These are phyloP conservation scores for Neurospora hispaniola DNA, from an alignment of 495 filamentous ascomycete species.

Conservation along the genomic window DNA sequence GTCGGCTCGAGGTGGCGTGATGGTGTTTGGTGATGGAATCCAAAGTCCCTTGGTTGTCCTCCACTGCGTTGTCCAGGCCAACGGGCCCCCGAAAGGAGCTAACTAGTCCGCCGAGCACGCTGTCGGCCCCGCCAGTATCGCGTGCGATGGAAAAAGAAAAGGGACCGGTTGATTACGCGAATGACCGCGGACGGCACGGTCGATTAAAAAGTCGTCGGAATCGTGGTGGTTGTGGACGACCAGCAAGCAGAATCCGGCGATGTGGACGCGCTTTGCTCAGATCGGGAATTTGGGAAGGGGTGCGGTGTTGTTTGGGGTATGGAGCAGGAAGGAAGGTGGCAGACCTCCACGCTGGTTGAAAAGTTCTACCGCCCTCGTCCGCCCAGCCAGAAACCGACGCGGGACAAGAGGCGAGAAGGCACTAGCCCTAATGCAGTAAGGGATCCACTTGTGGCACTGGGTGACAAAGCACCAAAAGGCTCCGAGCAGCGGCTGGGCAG, in stretches of 20 bases:
- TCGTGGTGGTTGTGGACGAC: constrained; percentile 5
- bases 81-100: constrained; percentile 25
- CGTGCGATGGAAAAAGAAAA: constrained; percentile 5
- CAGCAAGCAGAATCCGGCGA: constrained; percentile 17
- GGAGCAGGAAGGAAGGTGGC: constrained; percentile 23
- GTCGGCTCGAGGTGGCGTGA: constrained; percentile 9
- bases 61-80: constrained; percentile 28
- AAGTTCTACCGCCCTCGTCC: constrained; percentile 17
- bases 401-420: neutral
- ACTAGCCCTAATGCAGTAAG: neutral
- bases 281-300: constrained; percentile 4
- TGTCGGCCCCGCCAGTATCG: constrained; percentile 16
- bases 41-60: constrained; percentile 8
- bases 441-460: neutral
- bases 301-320: constrained; percentile 14
- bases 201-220: constrained; percentile 16
- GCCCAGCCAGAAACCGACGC: neutral
- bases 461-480: neutral
- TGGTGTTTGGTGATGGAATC: constrained; percentile 14
- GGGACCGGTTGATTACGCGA: constrained; percentile 5
- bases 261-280: constrained; percentile 31
- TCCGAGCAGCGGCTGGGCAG: neutral
- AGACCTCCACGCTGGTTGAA: constrained; percentile 17
- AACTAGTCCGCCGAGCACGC: constrained; percentile 7
- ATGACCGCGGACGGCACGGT: constrained; percentile 16